Percentiles rank a stretch among this genome's conserved stretches.
These are phyloP conservation scores for Torulaspora indica DNA, from an alignment of 805 yeast species.

Conservation along the genomic window DNA sequence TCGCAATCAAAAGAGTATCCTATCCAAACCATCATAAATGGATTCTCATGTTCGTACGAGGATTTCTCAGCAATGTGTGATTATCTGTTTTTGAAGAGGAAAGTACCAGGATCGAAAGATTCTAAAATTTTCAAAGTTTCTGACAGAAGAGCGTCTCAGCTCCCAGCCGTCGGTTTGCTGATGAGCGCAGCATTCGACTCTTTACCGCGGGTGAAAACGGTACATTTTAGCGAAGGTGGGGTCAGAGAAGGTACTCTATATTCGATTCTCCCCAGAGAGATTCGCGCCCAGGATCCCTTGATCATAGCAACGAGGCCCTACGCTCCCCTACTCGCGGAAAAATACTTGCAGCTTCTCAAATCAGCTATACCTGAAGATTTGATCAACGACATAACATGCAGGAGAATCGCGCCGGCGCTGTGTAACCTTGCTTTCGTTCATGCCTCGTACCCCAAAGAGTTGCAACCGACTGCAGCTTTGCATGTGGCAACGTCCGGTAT, in stretches of 20 bases:
- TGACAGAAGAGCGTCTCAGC: constrained; percentile 57
- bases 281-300: constrained; percentile 64
- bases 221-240: constrained; percentile 72
- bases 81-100: constrained; percentile 46
- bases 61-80: constrained; percentile 51
- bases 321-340: constrained; percentile 59
- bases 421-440: constrained; percentile 74
- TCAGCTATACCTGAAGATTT: constrained; percentile 54
- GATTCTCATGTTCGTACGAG: constrained; percentile 54
- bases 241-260: constrained; percentile 72
- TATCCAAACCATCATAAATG: constrained; percentile 64
- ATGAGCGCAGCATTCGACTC: constrained; percentile 59
- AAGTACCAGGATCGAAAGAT: constrained; percentile 41
- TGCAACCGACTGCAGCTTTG: constrained; percentile 69
- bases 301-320: constrained; percentile 65
- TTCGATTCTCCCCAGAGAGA: constrained; percentile 52
- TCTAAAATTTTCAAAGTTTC: constrained; percentile 59
- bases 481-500: constrained; percentile 71
- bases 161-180: constrained; percentile 64
- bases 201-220: constrained; percentile 54
- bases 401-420: constrained; percentile 62
- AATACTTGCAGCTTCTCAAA: constrained; percentile 49
- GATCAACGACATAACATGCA: constrained; percentile 54
- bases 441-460: constrained; percentile 69
- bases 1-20: constrained; percentile 55